Evolutionary conservation across 2,329 filamentous ascomycete genomes (phyloP).

Genomic region (Clonostachys rosea): DNA sequence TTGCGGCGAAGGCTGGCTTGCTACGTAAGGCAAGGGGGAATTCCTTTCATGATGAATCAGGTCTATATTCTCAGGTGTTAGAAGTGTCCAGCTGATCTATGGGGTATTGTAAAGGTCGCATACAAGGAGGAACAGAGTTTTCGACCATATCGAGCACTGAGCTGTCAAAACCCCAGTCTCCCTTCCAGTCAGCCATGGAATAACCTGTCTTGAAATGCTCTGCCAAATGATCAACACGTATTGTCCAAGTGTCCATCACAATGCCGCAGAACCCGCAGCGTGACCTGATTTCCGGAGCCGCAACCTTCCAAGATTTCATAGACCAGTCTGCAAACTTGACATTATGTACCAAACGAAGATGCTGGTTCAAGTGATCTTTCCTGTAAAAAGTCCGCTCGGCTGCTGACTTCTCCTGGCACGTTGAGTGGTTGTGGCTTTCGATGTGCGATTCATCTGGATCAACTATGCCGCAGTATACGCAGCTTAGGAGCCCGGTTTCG

Average conservation of each 20-base stretch:
- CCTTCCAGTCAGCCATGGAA: constrained; percentile 66
- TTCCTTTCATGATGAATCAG: constrained; percentile 60
- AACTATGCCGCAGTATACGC: constrained; percentile 54
- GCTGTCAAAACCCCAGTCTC: constrained; percentile 63
- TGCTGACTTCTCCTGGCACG: constrained; percentile 61
- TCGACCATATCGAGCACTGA: constrained; percentile 59
- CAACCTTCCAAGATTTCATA: constrained; percentile 60
- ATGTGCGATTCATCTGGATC: constrained; percentile 52
- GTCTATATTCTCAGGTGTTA: constrained; percentile 43
- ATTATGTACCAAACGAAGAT: constrained; percentile 57
- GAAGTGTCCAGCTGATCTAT: constrained; percentile 27
- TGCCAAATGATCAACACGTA: constrained; percentile 58
- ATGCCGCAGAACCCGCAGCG: constrained; percentile 63
- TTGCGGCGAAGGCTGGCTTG: constrained; percentile 34
- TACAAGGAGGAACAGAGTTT: constrained; percentile 63
- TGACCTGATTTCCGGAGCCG: constrained; percentile 56
- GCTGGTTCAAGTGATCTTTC: constrained; percentile 64
- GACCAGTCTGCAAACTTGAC: constrained; percentile 59
- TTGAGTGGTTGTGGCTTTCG: constrained; percentile 54
- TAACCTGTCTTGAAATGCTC: constrained; percentile 64
- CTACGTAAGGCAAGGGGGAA: constrained; percentile 48
- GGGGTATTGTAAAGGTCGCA: constrained; percentile 30
- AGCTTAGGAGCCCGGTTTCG: constrained; percentile 51
- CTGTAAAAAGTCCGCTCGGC: constrained; percentile 62
- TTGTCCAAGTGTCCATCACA: constrained; percentile 56